These are phyloP conservation scores for Limnomonas spitsbergensis DNA, from an alignment of 139 green algal species.

Conservation along the genomic window DNA sequence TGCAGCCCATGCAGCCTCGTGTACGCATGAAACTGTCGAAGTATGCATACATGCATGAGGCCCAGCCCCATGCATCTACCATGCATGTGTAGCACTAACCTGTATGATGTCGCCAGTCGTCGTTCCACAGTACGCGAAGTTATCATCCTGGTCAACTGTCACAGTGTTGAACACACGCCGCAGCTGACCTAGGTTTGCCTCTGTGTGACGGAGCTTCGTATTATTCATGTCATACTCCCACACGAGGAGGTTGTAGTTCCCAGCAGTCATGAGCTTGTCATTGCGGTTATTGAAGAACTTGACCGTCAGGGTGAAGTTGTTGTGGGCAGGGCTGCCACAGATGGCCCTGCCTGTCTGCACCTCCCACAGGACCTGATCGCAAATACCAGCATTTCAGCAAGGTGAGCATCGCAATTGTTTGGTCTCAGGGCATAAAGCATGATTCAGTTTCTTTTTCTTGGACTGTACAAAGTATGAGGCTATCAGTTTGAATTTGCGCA, in stretches of 20 bases:
- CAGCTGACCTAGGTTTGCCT: slow-evolving; percentile 68
- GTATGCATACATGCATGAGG: no score
- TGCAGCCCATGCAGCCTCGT: no score
- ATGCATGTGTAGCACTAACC: slow-evolving; percentile 32
- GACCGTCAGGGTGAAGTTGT: slow-evolving; percentile 59
- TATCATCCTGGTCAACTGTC: slow-evolving; percentile 58
- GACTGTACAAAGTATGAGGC: no score
- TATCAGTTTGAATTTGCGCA: no score
- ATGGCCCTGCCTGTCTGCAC: slow-evolving; percentile 71
- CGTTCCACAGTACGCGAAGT: slow-evolving; percentile 70
- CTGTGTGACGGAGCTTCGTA: slow-evolving; percentile 66
- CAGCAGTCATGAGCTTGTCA: slow-evolving; percentile 65
- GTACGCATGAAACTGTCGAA: no score
- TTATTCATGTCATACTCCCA: slow-evolving; percentile 74
- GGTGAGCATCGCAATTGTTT: no score
- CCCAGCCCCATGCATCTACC: no score
- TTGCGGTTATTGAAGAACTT: slow-evolving; percentile 73
- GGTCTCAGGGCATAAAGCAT: no score
- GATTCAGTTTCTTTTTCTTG: no score
- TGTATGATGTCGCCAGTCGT: slow-evolving; percentile 75
- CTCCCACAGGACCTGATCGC: slow-evolving; percentile 76
- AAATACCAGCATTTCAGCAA: neutral
- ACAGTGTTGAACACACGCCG: slow-evolving; percentile 64
- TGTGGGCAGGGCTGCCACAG: slow-evolving; percentile 71
- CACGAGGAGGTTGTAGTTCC: slow-evolving; percentile 66